A percentile compares a stretch with the other conserved stretches of the same genome.
Conservation (phyloP, 345 rosid genomes). For the Gossypium thurberi region DNA sequence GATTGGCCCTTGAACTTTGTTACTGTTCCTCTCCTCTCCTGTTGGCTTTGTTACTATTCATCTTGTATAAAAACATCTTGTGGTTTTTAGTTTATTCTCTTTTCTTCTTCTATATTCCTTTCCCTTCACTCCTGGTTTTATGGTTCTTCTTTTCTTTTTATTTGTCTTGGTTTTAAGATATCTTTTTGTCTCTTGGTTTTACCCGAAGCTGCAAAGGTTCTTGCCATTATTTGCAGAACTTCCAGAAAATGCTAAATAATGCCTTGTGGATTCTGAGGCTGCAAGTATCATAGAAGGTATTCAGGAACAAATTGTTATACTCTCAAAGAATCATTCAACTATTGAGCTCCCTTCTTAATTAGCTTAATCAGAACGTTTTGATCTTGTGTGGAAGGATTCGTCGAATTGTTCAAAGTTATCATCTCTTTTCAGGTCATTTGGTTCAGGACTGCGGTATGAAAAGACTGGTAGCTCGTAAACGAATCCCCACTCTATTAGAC, state of each 20-base stretch:
- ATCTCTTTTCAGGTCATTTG: conserved; percentile 59
- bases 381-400: background rate
- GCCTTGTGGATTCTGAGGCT: conserved; percentile 88
- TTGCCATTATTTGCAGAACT: conserved; percentile 42
- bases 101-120: background rate
- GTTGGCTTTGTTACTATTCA: background rate
- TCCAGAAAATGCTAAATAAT: conserved; percentile 49
- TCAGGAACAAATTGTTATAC: conserved; percentile 65
- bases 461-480: conserved; percentile 38
- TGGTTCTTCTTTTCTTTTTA: background rate
- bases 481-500: conserved; percentile 55
- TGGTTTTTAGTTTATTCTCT: background rate
- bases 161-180: background rate
- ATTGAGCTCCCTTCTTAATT: conserved; percentile 71
- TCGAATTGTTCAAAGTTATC: conserved; percentile 11
- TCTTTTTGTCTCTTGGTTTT: background rate
- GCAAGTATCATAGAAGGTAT: conserved; percentile 54
- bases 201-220: conserved; percentile 1
- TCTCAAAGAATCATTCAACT: conserved; percentile 61
- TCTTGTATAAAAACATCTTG: background rate
- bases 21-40: background rate
- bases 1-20: background rate
- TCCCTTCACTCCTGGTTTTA: background rate
- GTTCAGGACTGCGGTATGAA: conserved; percentile 54
- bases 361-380: conserved; percentile 11